phyloP scores from a whole-genome alignment of 139 green algal species.

The Chlorella ohadii region DNA sequence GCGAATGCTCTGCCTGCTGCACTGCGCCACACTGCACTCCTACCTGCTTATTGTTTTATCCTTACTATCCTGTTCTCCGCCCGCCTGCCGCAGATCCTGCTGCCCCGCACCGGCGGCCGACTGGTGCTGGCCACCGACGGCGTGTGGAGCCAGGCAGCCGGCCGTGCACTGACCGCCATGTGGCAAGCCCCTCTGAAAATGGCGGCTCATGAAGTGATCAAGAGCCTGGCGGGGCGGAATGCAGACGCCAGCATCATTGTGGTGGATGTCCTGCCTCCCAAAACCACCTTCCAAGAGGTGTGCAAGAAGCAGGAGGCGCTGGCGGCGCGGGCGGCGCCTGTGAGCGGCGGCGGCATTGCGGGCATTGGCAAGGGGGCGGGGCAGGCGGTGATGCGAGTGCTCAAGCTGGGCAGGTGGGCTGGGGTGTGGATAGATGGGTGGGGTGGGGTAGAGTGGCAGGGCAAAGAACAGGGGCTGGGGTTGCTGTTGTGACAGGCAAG shows the following conservation, averaged over 20 bases:
- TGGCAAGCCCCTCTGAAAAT: not conserved
- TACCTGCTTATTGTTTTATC: too few relatives aligned
- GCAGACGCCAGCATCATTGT: constrained; percentile 5
- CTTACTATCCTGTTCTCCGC: not conserved
- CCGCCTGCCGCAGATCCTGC: not conserved
- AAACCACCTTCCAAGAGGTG: not conserved
- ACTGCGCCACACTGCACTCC: too few relatives aligned
- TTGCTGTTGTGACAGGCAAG: too few relatives aligned
- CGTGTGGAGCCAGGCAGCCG: constrained; percentile 6
- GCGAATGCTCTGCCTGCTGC: not conserved
- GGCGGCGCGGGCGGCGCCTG: not conserved
- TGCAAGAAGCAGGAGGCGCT: not conserved
- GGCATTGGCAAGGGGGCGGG: too few relatives aligned
- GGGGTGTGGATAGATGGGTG: too few relatives aligned
- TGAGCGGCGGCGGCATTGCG: too few relatives aligned
- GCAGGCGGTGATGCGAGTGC: not conserved
- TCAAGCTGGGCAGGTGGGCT: not conserved
- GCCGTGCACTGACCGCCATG: not conserved
- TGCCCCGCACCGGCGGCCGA: not conserved
- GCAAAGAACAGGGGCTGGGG: too few relatives aligned
- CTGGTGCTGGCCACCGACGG: not conserved
- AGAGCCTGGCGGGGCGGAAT: not conserved
- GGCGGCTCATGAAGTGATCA: not conserved
- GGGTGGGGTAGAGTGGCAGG: too few relatives aligned
- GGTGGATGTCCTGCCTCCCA: not conserved